A percentile compares a stretch with the other conserved stretches of the same genome.
phyloP scores from a whole-genome alignment of 768 basidiomycete genomes.

The Sporobolomyces roseus region DNA sequence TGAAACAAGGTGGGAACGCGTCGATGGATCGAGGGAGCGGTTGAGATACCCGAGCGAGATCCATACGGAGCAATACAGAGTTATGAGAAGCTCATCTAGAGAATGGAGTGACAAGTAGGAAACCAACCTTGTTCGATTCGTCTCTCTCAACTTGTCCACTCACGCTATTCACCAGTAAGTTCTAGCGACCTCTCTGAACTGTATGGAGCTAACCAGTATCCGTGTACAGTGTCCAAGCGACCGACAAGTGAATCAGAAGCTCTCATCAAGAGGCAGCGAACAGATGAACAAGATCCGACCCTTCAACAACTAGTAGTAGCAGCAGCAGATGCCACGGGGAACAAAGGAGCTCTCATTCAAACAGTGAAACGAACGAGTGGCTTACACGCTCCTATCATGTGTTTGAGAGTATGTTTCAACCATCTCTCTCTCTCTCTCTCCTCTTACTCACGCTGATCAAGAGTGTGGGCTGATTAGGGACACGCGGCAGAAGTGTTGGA shows the following conservation, averaged over 20 bases:
- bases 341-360: constrained; percentile 48
- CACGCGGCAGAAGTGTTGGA: constrained; percentile 76
- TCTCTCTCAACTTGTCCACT: not conserved
- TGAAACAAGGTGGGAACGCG: no score
- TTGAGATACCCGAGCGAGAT: no score
- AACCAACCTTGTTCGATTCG: no score
- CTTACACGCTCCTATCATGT: constrained; percentile 89
- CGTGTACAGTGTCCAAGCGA: constrained; percentile 32
- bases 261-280: constrained; percentile 41
- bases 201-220: not conserved
- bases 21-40: no score
- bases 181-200: no score
- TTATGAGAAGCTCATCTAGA: no score
- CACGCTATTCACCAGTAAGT: not conserved
- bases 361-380: constrained; percentile 87
- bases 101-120: no score
- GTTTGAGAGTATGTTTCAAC: constrained; percentile 70
- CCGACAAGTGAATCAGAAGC: constrained; percentile 15
- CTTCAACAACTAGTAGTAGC: constrained; percentile 50
- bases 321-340: constrained; percentile 46
- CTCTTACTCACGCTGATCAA: not conserved
- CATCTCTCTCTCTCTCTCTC: not conserved
- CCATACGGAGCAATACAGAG: no score
- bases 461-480: not conserved
- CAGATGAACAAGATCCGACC: constrained; percentile 44